Percentiles rank a stretch among this genome's conserved stretches.
Evolutionary conservation across 2,329 filamentous ascomycete genomes (phyloP).

Genomic region (Podosphaera fusca): DNA sequence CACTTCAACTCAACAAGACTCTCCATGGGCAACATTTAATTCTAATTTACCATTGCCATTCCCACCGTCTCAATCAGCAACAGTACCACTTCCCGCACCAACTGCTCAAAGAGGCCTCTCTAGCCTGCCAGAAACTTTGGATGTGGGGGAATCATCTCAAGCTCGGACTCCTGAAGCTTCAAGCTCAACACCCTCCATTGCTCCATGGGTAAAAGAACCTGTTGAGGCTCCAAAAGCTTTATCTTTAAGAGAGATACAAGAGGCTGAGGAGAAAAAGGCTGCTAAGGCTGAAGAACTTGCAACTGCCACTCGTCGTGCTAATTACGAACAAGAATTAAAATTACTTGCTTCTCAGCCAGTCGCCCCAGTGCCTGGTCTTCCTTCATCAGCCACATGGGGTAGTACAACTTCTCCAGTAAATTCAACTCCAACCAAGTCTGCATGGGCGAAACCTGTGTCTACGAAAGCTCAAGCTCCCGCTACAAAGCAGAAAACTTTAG

Average conservation of each 20-base stretch:
- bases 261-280: conserved; percentile 79
- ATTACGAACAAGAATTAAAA: conserved; percentile 55
- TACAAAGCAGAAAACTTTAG: conserved; percentile 61
- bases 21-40: conserved; percentile 35
- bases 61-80: conserved; percentile 40
- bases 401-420: conserved; percentile 16
- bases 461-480: conserved; percentile 19
- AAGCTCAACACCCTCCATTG: conserved; percentile 42
- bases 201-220: conserved; percentile 83
- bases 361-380: conserved; percentile 52
- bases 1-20: conserved; percentile 20
- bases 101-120: conserved; percentile 68
- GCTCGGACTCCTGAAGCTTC: conserved; percentile 49
- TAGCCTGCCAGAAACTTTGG: conserved; percentile 54
- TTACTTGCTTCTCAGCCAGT: conserved; percentile 31
- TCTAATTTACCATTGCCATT: conserved; percentile 55
- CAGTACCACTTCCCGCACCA: conserved; percentile 64
- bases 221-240: conserved; percentile 58
- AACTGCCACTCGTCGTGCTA: conserved; percentile 50
- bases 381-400: conserved; percentile 67
- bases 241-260: conserved; percentile 89
- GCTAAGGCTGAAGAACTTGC: conserved; percentile 71
- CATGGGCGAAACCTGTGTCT: conserved; percentile 26
- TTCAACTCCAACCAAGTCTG: conserved; percentile 12
- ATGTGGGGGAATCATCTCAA: conserved; percentile 43